phyloP scores from a whole-genome alignment of 1,284 basidiomycete species.

The Tylopilus sp. region DNA sequence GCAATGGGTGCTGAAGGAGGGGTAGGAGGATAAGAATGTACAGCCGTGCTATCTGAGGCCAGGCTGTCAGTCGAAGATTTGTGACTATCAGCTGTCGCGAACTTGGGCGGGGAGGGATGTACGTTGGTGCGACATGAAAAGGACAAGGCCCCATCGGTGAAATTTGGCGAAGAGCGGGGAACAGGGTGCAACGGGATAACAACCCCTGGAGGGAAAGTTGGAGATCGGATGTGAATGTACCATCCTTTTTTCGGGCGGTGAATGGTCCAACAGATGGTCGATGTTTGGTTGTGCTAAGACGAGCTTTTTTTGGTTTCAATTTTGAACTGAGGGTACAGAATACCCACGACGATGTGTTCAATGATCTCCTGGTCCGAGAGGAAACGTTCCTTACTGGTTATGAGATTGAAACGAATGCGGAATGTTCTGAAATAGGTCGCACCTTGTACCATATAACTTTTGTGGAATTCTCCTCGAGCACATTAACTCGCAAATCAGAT shows the following conservation, averaged over 20 bases:
- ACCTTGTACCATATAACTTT: constrained; percentile 73
- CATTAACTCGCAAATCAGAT: constrained; percentile 62
- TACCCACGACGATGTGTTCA: constrained; percentile 63
- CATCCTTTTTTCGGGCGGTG: constrained; percentile 72
- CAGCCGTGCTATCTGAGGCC: constrained; percentile 34
- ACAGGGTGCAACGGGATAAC: constrained; percentile 63
- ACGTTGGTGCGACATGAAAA: constrained; percentile 58
- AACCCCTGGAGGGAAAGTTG: constrained; percentile 56
- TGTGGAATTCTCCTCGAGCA: constrained; percentile 53
- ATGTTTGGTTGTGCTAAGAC: constrained; percentile 58
- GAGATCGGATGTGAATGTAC: constrained; percentile 70
- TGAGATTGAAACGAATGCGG: constrained; percentile 6
- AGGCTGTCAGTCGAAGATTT: constrained; percentile 34
- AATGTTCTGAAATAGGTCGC: constrained; percentile 13
- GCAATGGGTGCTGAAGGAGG: constrained; percentile 41
- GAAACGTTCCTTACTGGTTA: constrained; percentile 56
- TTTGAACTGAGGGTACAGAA: background rate
- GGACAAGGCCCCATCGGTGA: constrained; percentile 55
- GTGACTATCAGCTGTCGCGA: constrained; percentile 2
- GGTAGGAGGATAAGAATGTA: constrained; percentile 68
- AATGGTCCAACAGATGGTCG: constrained; percentile 63
- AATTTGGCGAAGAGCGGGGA: constrained; percentile 48
- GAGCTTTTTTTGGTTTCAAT: constrained; percentile 1
- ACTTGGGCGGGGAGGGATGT: constrained; percentile 20
- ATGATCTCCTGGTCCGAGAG: constrained; percentile 68